Percentiles rank a stretch among this genome's conserved stretches.
Evolutionary conservation across 768 basidiomycete species (phyloP).

Genomic region (Rhodosporidiobolus sp.): DNA sequence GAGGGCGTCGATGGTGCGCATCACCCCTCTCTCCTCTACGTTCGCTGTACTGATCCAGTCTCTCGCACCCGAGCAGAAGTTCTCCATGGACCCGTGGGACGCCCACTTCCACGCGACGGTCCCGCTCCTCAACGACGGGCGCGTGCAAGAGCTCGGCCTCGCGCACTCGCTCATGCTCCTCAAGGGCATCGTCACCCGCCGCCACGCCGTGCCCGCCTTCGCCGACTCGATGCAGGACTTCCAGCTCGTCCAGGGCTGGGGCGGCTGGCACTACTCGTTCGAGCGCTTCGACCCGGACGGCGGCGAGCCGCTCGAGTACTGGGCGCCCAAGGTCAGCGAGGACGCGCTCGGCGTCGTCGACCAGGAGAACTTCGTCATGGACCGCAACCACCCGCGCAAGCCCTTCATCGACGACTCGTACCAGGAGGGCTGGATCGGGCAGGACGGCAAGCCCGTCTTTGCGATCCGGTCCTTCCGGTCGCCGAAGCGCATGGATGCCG

Average conservation of each 20-base stretch:
- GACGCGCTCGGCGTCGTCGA: conserved; percentile 4
- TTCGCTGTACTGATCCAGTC: not conserved
- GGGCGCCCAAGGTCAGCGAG: not conserved
- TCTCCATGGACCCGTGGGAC: conserved; percentile 39
- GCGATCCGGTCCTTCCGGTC: conserved; percentile 32
- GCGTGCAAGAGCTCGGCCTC: conserved; percentile 29
- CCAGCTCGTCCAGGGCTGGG: conserved; percentile 38
- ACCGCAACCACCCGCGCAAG: conserved; percentile 12
- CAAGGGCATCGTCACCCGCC: conserved; percentile 24
- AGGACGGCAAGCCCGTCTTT: conserved; percentile 7
- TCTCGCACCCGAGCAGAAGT: conserved; percentile 18
- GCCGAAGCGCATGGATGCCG: conserved; percentile 27
- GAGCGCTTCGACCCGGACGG: not conserved
- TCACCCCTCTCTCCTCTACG: too few species aligned
- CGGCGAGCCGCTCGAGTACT: not conserved
- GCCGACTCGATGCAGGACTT: conserved; percentile 34
- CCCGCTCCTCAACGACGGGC: conserved; percentile 34
- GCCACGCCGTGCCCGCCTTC: conserved; percentile 1
- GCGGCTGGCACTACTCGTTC: conserved; percentile 38
- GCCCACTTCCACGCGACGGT: conserved; percentile 33
- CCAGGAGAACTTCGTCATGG: conserved; percentile 9
- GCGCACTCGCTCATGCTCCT: conserved; percentile 32
- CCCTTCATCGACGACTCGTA: conserved; percentile 29
- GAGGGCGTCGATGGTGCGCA: conserved; percentile 29
- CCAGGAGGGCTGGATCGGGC: conserved; percentile 17